phyloP scores from a whole-genome alignment of 139 green algal species.

The Zygnema cylindricum region DNA sequence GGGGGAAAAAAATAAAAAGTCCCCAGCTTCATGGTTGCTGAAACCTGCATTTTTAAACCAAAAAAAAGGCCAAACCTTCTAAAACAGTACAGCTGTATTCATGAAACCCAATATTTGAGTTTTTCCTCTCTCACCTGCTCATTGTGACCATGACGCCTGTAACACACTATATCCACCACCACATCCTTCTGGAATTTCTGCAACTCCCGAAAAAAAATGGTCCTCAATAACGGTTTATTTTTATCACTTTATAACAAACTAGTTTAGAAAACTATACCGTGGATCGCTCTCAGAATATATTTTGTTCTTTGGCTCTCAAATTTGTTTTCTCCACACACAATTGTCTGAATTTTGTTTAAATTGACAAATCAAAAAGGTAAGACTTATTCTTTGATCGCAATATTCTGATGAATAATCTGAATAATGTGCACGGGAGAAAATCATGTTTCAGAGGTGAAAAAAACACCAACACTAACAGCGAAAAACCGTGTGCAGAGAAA shows the following conservation, averaged over 20 bases:
- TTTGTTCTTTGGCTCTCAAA: neutral
- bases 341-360: neutral
- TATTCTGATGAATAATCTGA: neutral
- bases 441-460: neutral
- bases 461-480: neutral
- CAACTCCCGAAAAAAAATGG: slow-evolving; percentile 6
- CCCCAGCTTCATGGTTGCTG: neutral
- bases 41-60: slow-evolving; percentile 1
- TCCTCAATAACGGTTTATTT: neutral
- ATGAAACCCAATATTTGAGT: neutral
- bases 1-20: neutral
- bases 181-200: slow-evolving; percentile 86
- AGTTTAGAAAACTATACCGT: neutral
- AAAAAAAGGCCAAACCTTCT: slow-evolving; percentile 14
- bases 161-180: slow-evolving; percentile 93
- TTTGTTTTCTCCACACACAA: neutral
- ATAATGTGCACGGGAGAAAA: neutral
- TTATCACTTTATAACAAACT: neutral
- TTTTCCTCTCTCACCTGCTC: slow-evolving; percentile 70
- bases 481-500: neutral
- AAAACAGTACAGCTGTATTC: neutral
- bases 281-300: neutral
- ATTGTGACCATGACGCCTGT: slow-evolving; percentile 90
- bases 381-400: no score
- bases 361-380: neutral